Percentiles rank a stretch among this genome's conserved stretches.
Conservation (phyloP, 257 asterid species). For the Penstemon barbatus region DNA sequence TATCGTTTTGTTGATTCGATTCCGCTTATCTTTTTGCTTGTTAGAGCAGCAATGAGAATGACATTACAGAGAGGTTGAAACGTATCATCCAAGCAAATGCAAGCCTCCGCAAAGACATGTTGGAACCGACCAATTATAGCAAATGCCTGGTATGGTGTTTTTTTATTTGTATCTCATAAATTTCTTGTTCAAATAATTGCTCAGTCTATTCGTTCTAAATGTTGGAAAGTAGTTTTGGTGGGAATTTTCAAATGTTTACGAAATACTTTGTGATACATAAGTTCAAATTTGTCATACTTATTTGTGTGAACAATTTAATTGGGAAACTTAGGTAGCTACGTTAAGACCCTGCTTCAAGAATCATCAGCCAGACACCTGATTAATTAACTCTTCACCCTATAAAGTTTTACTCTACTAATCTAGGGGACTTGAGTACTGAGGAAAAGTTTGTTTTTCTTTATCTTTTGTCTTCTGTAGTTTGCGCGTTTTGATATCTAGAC, state of each 20-base stretch:
- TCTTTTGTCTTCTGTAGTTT: too few species aligned
- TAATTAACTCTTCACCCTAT: not conserved
- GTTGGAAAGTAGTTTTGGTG: not conserved
- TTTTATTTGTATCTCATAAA: constrained; percentile 12
- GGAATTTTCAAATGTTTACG: not conserved
- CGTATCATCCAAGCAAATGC: constrained; percentile 77
- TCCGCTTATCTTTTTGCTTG: constrained; percentile 16
- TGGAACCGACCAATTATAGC: constrained; percentile 41
- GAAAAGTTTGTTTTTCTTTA: too few species aligned
- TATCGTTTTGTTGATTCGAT: not conserved
- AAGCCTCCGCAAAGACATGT: constrained; percentile 55
- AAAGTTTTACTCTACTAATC: too few species aligned
- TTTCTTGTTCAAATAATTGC: constrained; percentile 6
- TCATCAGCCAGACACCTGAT: not conserved
- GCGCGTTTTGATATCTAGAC: not conserved
- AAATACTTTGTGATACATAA: not conserved
- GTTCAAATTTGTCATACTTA: not conserved
- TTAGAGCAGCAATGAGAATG: constrained; percentile 91
- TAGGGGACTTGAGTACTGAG: not conserved
- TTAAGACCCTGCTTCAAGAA: not conserved
- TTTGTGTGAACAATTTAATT: not conserved
- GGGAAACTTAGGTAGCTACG: not conserved
- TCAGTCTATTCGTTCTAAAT: not conserved
- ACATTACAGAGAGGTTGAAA: constrained; percentile 72
- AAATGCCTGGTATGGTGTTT: constrained; percentile 47